Evolutionary conservation across 2,329 filamentous ascomycete genomes (phyloP).

Genomic region (Pestalotiopsis sp.): DNA sequence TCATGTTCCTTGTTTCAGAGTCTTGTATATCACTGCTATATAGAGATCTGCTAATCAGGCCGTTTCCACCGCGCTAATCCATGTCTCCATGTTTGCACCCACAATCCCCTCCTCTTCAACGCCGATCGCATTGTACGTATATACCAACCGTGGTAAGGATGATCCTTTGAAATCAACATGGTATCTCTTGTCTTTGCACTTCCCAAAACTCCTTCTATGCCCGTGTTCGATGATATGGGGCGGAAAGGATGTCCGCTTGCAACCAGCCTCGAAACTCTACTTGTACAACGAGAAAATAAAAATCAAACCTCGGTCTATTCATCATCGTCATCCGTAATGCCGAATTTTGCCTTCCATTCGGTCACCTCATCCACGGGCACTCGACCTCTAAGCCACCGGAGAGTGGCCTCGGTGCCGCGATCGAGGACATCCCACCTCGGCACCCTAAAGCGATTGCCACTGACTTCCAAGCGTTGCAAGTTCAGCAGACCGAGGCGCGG

Average conservation of each 20-base stretch:
- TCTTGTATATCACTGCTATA: neutral
- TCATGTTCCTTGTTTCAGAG: neutral
- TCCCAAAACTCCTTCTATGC: neutral
- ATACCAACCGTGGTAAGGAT: neutral
- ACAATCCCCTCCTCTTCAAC: neutral
- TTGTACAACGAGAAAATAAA: neutral
- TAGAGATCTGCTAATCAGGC: neutral
- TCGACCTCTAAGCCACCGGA: slow-evolving; percentile 79
- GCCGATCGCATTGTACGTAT: neutral
- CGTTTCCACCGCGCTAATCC: neutral
- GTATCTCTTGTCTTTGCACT: neutral
- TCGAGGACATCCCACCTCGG: slow-evolving; percentile 83
- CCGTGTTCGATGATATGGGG: neutral
- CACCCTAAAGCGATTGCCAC: slow-evolving; percentile 85
- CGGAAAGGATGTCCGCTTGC: neutral
- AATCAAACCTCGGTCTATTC: slow-evolving; percentile 5
- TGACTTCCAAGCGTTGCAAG: slow-evolving; percentile 72
- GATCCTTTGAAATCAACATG: neutral
- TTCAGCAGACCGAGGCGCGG: slow-evolving; percentile 77
- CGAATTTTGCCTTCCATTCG: slow-evolving; percentile 54
- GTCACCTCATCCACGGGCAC: slow-evolving; percentile 67
- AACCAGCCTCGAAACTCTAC: neutral
- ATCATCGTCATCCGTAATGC: slow-evolving; percentile 36
- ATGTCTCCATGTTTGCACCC: neutral
- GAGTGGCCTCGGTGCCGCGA: slow-evolving; percentile 82